Base-by-base conservation (phyloP, 2,329 filamentous ascomycete species). In the Leptographium radiaticola region DNA sequence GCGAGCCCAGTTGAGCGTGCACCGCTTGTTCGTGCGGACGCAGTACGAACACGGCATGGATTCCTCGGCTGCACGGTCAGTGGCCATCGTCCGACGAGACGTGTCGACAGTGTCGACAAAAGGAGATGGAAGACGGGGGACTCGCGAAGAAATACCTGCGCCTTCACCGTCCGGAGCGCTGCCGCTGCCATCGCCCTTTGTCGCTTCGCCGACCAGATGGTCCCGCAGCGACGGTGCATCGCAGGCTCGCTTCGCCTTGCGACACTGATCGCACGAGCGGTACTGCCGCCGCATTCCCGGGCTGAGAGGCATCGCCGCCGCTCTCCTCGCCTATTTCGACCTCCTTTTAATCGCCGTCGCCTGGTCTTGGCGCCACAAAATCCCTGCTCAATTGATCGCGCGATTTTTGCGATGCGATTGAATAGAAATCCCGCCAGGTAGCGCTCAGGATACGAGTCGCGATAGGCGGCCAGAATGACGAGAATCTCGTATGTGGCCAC, bases 1-100 rank as follows among this genome's bases (percentile, higher is more conserved):
- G 0, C 60, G 57, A 2, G 60, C 61, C 61, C 61, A 62, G 43
- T 61, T 53, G 20, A 60, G 54, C 11, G 61, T 62, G 55, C 61
- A 62, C 13, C 52, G 48, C 49, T 62, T 62, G 52, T 60, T 60
- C 1, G 60, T 62, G 42, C 57, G 58, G 43, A 54, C 51, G 46
- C 61, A 62, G 49, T 62, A 62, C 1, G 59, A 62, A 47, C 61
- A 62, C 12, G 57, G 40, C 45, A 52, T 1, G 16, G n/a, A 30
- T 42, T 33, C 43, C 36, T n/a, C 33, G 10, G 39, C 52, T 49
- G 30, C 18, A n/a, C 10, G 31, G 45, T 47, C 45, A 47, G 45
- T 12, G 9, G 34, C 12, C 34, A 36, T 36, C 9, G 34, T 13
- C 34, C 2, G 34, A 8, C 34, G 34, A 36, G 34, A 13, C 34